A percentile compares a stretch with the other conserved stretches of the same genome.
Conservation (phyloP, 345 rosid species). For the Arabis hirsuta region DNA sequence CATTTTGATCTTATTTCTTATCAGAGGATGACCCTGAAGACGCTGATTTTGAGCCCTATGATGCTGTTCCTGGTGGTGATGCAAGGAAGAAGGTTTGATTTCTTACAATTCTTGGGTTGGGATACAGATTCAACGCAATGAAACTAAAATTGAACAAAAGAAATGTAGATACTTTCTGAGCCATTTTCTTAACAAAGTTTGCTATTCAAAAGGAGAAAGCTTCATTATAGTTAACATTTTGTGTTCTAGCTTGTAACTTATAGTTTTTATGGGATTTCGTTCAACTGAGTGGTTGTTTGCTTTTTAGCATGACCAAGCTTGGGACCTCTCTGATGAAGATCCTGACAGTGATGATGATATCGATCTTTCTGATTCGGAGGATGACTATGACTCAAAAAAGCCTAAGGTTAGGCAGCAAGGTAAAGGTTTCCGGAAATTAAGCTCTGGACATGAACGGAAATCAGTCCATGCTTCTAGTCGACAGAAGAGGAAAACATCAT, state of each 20-base stretch:
- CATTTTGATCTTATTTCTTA: conserved; percentile 45
- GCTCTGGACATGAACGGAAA: conserved; percentile 57
- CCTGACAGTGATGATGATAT: conserved; percentile 66
- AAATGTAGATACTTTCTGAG: conserved; percentile 21
- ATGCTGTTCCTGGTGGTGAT: conserved; percentile 50
- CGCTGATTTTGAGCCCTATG: conserved; percentile 93
- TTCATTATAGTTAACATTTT: conserved; percentile 13
- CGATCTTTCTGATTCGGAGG: conserved; percentile 74
- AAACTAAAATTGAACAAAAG: conserved; percentile 24
- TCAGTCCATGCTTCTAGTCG: conserved; percentile 52
- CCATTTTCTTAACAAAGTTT: conserved; percentile 1
- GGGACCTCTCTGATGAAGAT: conserved; percentile 83
- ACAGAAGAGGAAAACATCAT: conserved; percentile 65
- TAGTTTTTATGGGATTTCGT: conserved; percentile 29
- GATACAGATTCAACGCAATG: not conserved
- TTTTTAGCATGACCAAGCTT: conserved; percentile 62
- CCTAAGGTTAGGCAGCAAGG: conserved; percentile 61
- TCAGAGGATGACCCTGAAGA: conserved; percentile 99
- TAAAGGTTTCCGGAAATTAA: conserved; percentile 61
- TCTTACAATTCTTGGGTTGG: conserved; percentile 29
- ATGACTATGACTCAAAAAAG: conserved; percentile 64
- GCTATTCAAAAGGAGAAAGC: not conserved
- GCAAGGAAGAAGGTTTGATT: conserved; percentile 62
- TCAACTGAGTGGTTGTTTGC: conserved; percentile 25
- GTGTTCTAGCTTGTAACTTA: conserved; percentile 25